Base-by-base conservation (phyloP, 805 yeast species). In the Starmerella apicola region DNA sequence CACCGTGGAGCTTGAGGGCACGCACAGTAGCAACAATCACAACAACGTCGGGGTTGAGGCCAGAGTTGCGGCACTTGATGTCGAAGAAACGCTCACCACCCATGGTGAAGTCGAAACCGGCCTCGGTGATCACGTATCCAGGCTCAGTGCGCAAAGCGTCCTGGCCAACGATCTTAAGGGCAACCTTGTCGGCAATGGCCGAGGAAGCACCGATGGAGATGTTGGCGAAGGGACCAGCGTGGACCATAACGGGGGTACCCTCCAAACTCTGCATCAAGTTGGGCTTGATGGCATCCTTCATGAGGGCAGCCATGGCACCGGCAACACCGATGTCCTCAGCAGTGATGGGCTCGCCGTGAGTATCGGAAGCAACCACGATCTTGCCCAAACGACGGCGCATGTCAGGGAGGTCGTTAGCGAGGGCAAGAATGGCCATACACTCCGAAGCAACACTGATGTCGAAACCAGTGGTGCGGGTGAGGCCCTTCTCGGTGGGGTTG, bases 71-170 rank as follows among this genome's bases (percentile, higher is more conserved):
- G 62, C 96, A 85, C 67, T 88, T 88, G 62, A 88, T 88, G 67
- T 88, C 84, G 64, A 88, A 74, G 66, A 88, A 88, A 56, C 97
- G 74, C 68, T 88, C 98, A 52, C 97, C 97, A 50, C 98, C 98
- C 97, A 88, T 88, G 36, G 96, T 88, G 69, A 91, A 88, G 63
- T 88, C 97, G 65, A 88, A 88, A 38, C 98, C 98, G 29, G 97
- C 96, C 63, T 88, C 98, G 37, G 98, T 88, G 45, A 88, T 83
- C 40, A 85, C 97, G 58, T 74, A 88, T 50, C 97, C 97, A 26
- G 58, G 58, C 38, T 58, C 57, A n/a, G 48, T 51, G 10, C 39
- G 6, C 25, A 16, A 36, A 35, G 54, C 56, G 38, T 68, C 70
- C 26, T 74, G 66, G 53, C 91, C 91, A 15, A 94, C 85, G 52